Evolutionary conservation across 306 rosid species (phyloP), one percentile per base, ranked within the genome.

Genomic region (Gastrolobium villosum): DNA sequence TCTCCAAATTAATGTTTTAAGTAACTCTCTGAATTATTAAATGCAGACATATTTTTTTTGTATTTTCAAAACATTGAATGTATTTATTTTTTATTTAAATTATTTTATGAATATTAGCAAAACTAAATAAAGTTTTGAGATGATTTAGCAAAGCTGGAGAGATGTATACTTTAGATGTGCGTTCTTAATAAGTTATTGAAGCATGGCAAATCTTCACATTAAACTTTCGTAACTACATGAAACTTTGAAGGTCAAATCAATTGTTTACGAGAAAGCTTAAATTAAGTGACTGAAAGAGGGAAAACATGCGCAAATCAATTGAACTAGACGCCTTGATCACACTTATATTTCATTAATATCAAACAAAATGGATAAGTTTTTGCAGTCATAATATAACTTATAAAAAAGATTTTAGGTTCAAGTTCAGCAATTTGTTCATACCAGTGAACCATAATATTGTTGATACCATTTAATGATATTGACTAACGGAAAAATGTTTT

Each of bases 391-490:
- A 20, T 37, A 36, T 39, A 41, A 65, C 31, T 34, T 66, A 2
- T 1, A 10, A 34, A 71, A 55, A 28, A 4, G 43, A 57, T 61
- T 13, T 62, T 63, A 37, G 80, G 10, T 63, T 50, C 30, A 45
- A 11, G 43, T 46, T 46, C 68, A 56, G 14, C 44, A 13, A 73
- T 73, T 5, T 45, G 40, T 45, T 60, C 15, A 44, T 32, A 7
- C 8, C 8, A 48, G 62, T 36, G 48, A 36, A 5, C 28, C 45
- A 30, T 15, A 60, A 30, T 15, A 60, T 34, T 48, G 50, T 60
- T 49, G 70, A 61, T 60, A 10, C 26, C 32, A 31, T 11, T 8
- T 55, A n/a, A 45, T 20, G 48, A 76, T 2, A 52, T 50, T 14
- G 61, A 43, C 72, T 28, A 66, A 41, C n/a, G n/a, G n/a, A n/a